These are phyloP conservation scores for Tetrapyrgos nigripes DNA, from an alignment of 1,284 basidiomycete species.

Conservation along the genomic window DNA sequence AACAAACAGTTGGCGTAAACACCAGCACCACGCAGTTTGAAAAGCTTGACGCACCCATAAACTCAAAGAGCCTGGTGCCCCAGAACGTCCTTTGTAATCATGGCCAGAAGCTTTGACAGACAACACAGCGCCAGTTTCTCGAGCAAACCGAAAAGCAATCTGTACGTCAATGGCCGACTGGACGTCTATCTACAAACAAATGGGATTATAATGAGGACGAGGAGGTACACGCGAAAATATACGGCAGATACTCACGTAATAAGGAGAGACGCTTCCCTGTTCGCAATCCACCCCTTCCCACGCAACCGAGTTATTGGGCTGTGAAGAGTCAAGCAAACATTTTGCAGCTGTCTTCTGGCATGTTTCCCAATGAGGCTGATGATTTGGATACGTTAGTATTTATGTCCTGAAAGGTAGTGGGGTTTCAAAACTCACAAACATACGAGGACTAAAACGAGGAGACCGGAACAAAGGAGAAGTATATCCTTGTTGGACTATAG, in stretches of 20 bases:
- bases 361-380: conserved; percentile 14
- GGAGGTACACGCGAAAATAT: too few relatives aligned
- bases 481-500: conserved; percentile 35
- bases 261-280: conserved; percentile 4
- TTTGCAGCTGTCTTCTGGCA: conserved; percentile 1
- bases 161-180: conserved; percentile 4
- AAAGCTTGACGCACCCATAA: conserved; percentile 35
- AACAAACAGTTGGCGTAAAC: background rate
- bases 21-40: background rate
- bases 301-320: conserved; percentile 5
- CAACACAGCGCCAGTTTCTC: conserved; percentile 36
- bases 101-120: conserved; percentile 50
- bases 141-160: too few relatives aligned
- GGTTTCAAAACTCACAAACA: conserved; percentile 29
- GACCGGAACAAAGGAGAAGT: conserved; percentile 31
- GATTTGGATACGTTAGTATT: background rate
- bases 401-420: background rate
- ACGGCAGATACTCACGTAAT: background rate
- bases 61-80: conserved; percentile 33
- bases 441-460: conserved; percentile 32
- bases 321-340: conserved; percentile 1
- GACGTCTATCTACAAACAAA: background rate
- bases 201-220: background rate
- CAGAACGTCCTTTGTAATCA: conserved; percentile 47
- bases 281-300: conserved; percentile 1